Base-by-base conservation (phyloP, 176 grass and related monocot species). In the Poa annua region DNA sequence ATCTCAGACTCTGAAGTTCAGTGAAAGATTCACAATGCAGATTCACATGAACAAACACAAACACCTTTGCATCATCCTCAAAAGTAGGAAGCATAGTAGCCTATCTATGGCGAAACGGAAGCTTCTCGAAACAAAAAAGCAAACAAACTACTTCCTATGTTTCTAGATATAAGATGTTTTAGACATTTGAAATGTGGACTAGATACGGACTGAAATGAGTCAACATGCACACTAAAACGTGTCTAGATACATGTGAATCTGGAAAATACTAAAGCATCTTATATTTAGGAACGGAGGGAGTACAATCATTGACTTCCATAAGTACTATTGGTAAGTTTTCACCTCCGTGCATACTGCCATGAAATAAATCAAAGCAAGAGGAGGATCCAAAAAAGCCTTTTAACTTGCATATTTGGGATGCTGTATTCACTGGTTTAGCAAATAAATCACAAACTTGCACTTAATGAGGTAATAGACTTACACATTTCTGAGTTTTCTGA, bases 401-500 rank as follows among this genome's bases (percentile, higher is more conserved):
- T 29, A 6, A 24, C 6, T 62, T 7, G 51, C 68, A 22, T 48
- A 80, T 0, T 60, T 54, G 57, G 60, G 6, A 2, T 85, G 39
- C 13, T 57, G 11, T 33, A 61, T 81, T 77, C 12, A 75, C 76
- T 41, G 51, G 19, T 60, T 63, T 60, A 69, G 77, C 26, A 77
- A 60, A 12, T 26, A 76, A 19, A 75, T 26, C 25, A 47, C 2
- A 13, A 0, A 29, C 12, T 33, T 29, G 25, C 26, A 63, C 60
- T 63, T 7, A 63, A 32, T 32, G 25, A 63, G 25, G 25, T 17
- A 17, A 73, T 0, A 75, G 39, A 88, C 95, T 90, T 89, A 98
- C 95, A 86, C 95, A 98, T 90, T 95, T 98, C 88, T 98, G 92
- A 62, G 92, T 95, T 76, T 93, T 98, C 47, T 80, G 83, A 88